Base-by-base conservation (phyloP, 176 grass and related monocot genomes). In the Urochloa ruziziensis region DNA sequence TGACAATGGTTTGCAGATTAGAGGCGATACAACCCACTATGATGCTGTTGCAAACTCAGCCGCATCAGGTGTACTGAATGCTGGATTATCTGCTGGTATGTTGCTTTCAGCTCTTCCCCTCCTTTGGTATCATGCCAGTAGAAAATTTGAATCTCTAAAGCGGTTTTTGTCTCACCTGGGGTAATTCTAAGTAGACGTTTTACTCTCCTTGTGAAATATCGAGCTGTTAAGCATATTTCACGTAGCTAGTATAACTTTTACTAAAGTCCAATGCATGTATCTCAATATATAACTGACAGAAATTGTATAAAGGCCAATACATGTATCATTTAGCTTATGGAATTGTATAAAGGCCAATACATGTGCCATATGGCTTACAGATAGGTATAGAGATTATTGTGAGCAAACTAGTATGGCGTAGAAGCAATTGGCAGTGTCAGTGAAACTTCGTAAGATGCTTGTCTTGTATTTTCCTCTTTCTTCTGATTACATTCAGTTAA, bases 1-100 rank as follows among this genome's bases (percentile, higher is more conserved):
- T n/a, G 28, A 4, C 17, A 51, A 13, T 15, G 30, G 4, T 82
- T 77, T 92, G n/a, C 77, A 99, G 93, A 91, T 99, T 84, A 90
- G 96, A 96, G 93, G 96, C 79, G 96, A 99, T 61, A 96, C 96
- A 79, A 92, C 89, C 43, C 96, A 99, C 37, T 96, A 99, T 83
- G 96, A 99, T n/a, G n/a, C n/a, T n/a, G n/a, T n/a, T n/a, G n/a
- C n/a, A n/a, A n/a, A n/a, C n/a, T n/a, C n/a, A n/a, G n/a, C n/a
- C n/a, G n/a, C n/a, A n/a, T n/a, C n/a, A n/a, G n/a, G n/a, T n/a
- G n/a, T n/a, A n/a, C n/a, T 90, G 37, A 86, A 81, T 87, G 96
- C 96, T 84, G 89, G 93, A 80, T 67, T 99, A 16, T 88, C 89
- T 80, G 63, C 91, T 56, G 96, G 96, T 99, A 87, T 68, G 70